Evolutionary conservation across 129 eudicot genomes (phyloP).

Genomic region (Solidago caesia): DNA sequence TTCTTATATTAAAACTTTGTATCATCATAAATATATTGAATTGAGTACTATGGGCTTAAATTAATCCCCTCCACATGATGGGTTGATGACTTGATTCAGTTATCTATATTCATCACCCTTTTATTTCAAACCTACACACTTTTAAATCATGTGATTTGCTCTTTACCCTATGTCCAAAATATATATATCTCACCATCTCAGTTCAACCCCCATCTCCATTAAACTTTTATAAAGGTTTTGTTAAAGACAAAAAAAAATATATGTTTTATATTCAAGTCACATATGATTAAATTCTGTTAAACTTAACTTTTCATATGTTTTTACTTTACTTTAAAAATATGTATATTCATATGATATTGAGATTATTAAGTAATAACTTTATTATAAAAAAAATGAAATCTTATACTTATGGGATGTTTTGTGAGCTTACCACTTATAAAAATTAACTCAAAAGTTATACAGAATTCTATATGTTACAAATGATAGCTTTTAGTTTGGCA

Average conservation of each 20-base stretch:
- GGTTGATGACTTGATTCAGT: conserved; percentile 18
- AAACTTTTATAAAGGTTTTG: conserved; percentile 17
- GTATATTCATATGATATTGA: not conserved
- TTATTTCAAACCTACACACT: conserved; percentile 25
- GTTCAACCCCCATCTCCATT: conserved; percentile 13
- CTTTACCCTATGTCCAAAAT: conserved; percentile 25
- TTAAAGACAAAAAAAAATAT: not conserved
- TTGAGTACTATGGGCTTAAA: not conserved
- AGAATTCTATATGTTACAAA: not conserved
- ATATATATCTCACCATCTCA: not conserved
- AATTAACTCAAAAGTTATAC: not conserved
- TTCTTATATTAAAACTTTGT: not conserved
- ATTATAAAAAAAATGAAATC: not conserved
- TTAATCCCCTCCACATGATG: conserved; percentile 25
- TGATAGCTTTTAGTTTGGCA: not conserved
- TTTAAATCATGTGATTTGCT: conserved; percentile 34
- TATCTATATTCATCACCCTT: conserved; percentile 23
- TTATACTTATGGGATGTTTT: not conserved
- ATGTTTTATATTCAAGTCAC: not conserved
- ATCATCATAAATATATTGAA: too few species aligned
- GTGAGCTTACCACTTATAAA: not conserved
- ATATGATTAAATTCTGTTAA: not conserved
- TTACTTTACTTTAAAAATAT: not conserved
- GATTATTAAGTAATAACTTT: not conserved
- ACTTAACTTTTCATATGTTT: not conserved